Evolutionary conservation across 148 eudicot species (phyloP).

Genomic region (Simmondsia chinensis): DNA sequence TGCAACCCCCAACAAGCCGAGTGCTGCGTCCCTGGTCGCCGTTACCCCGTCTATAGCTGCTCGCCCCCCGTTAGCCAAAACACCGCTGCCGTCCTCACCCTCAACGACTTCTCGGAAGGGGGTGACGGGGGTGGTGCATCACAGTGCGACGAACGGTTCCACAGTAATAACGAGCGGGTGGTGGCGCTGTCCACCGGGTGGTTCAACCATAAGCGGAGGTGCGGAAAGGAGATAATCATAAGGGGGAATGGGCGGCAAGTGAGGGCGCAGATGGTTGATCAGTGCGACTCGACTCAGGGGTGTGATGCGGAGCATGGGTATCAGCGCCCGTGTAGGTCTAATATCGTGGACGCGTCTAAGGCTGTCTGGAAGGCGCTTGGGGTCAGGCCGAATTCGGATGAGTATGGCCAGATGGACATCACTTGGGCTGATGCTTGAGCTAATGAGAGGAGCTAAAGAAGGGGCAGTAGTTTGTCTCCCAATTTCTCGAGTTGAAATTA

Average conservation of each 20-base stretch:
- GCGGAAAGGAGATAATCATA: conserved; percentile 9
- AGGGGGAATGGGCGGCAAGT: conserved; percentile 9
- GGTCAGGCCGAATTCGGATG: conserved; percentile 1
- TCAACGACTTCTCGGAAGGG: conserved; percentile 11
- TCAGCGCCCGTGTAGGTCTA: conserved; percentile 25
- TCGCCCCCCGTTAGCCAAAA: conserved; percentile 10
- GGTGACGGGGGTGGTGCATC: conserved; percentile 18
- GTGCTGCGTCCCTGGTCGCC: conserved; percentile 13
- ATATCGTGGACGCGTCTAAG: conserved; percentile 26
- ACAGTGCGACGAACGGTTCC: conserved; percentile 16
- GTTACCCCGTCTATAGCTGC: conserved; percentile 17
- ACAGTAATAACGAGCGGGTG: conserved; percentile 6
- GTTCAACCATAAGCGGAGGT: conserved; percentile 11
- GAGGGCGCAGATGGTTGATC: conserved; percentile 25
- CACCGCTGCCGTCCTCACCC: conserved; percentile 13
- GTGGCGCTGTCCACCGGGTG: conserved; percentile 20
- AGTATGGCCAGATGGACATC: conserved; percentile 14
- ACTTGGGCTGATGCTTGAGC: conserved; percentile 17
- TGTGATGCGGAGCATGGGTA: conserved; percentile 24
- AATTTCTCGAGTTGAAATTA: too few relatives aligned
- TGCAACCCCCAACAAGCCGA: conserved; percentile 19
- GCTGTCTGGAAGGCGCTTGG: conserved; percentile 30
- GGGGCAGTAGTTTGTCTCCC: too few relatives aligned
- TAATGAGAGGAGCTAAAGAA: too few relatives aligned
- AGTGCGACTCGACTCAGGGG: conserved; percentile 32